These are phyloP conservation scores for Podospora tetraspora DNA, from an alignment of 495 filamentous ascomycete species.

Conservation along the genomic window DNA sequence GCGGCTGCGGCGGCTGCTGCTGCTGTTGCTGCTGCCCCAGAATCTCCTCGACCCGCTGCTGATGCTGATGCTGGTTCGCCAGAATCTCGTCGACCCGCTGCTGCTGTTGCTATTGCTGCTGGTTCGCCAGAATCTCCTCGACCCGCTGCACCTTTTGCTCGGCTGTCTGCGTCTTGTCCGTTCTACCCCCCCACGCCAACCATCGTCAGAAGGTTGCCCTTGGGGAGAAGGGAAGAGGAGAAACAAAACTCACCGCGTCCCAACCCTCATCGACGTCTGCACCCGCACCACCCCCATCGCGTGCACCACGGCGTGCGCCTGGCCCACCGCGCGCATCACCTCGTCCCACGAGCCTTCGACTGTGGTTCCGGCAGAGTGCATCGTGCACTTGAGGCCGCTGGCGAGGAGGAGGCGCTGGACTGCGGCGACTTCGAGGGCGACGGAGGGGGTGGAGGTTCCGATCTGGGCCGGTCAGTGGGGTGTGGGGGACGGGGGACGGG, in stretches of 20 bases:
- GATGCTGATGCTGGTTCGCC: conserved; percentile 15
- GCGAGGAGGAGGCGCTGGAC: conserved; percentile 81
- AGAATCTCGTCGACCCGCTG: conserved; percentile 26
- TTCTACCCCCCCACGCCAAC: conserved; percentile 26
- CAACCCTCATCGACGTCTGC: conserved; percentile 84
- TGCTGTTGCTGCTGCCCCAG: neutral
- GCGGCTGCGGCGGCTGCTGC: neutral
- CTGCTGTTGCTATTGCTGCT: conserved; percentile 1
- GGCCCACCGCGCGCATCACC: conserved; percentile 82
- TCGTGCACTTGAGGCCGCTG: conserved; percentile 71
- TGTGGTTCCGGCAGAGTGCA: conserved; percentile 92
- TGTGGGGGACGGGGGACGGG: neutral
- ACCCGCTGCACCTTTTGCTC: conserved; percentile 45
- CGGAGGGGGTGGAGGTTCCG: conserved; percentile 74
- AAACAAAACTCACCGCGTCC: conserved; percentile 58
- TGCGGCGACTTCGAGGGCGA: conserved; percentile 79
- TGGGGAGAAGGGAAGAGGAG: neutral
- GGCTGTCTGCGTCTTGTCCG: conserved; percentile 46
- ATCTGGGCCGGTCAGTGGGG: conserved; percentile 47
- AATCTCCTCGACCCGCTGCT: no score
- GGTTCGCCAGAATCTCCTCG: conserved; percentile 35
- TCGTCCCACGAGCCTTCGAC: conserved; percentile 90
- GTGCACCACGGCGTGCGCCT: conserved; percentile 82
- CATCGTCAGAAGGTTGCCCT: neutral
- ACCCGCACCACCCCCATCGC: conserved; percentile 73